Evolutionary conservation across 2,329 filamentous ascomycete species (phyloP), one percentile per base, ranked within the genome.

Genomic region (Diaporthe amygdali): DNA sequence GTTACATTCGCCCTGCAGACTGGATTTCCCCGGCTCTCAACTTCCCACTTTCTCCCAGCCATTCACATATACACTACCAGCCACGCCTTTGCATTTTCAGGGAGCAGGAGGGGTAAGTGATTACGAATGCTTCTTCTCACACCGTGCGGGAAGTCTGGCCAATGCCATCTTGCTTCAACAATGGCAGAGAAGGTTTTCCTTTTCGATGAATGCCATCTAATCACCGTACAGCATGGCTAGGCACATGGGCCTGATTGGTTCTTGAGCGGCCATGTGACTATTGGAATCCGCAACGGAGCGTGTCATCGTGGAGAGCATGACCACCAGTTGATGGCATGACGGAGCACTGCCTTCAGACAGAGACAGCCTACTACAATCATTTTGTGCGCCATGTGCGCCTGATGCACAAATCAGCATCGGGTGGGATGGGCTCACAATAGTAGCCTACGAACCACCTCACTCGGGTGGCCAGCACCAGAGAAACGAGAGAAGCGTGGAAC

Each of bases 291-390:
- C 47, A 54, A 66, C 25, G 63, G 34, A 41, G 30, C 41, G 66
- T 68, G 66, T 59, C 30, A 68, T 46, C 41, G 66, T 68, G 66
- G 66, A 59, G 52, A 59, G 66, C 66, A 68, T 59, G 66, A 59
- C 52, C 66, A 30, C 52, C 66, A 49, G 52, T 46, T 68, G 41
- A 51, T 55, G 52, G 55, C 52, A 68, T 41, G 66, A 49, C 51
- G 44, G 52, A 39, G 41, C 46, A 68, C 52, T 59, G 66, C 59
- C 59, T 64, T 34, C 44, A 64, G 59, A 64, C 59, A 64, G 59
- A 64, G 59, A 49, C 66, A 51, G 52, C 49, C 64, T 68, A 47
- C 39, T 32, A 5, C 10, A 30, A 32, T 32, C 49, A 44, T 54
- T 54, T 54, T 54, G 27, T 66, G 63, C 49, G 63, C 46, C 63